A percentile compares a stretch with the other conserved stretches of the same genome.
These are phyloP conservation scores for Wakefieldia striispora DNA, from an alignment of 768 basidiomycete genomes.

Conservation along the genomic window DNA sequence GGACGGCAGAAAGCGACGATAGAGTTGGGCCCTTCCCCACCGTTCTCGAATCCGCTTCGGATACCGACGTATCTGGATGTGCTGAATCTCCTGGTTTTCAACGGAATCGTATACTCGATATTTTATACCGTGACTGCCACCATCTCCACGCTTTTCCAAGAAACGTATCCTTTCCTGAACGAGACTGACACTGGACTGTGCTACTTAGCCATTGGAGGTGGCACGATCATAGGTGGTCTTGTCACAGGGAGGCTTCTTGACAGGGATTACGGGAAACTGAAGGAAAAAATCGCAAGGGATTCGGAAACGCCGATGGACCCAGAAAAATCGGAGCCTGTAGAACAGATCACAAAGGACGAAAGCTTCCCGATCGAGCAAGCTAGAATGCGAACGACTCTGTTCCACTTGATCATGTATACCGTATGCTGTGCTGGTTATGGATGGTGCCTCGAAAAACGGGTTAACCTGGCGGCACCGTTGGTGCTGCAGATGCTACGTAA, in stretches of 20 bases:
- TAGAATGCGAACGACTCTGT: slow-evolving; percentile 47
- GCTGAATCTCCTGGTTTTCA: slow-evolving; percentile 42
- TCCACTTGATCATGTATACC: slow-evolving; percentile 38
- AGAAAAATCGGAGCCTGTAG: slow-evolving; percentile 15
- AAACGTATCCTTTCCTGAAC: slow-evolving; percentile 47
- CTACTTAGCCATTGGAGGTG: slow-evolving; percentile 74
- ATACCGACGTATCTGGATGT: slow-evolving; percentile 40
- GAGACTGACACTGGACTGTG: slow-evolving; percentile 66
- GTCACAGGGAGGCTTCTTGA: slow-evolving; percentile 64
- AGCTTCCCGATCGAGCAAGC: slow-evolving; percentile 63
- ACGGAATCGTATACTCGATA: slow-evolving; percentile 53
- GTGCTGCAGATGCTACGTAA: slow-evolving; percentile 40
- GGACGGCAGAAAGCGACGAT: slow-evolving; percentile 14
- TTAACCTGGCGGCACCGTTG: slow-evolving; percentile 52
- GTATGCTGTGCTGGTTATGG: slow-evolving; percentile 53
- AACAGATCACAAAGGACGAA: slow-evolving; percentile 30
- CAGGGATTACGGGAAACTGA: slow-evolving; percentile 53
- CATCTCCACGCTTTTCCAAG: slow-evolving; percentile 49
- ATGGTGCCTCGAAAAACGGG: slow-evolving; percentile 52
- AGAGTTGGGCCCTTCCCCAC: slow-evolving; percentile 7
- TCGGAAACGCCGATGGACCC: slow-evolving; percentile 14
- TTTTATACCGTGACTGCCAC: slow-evolving; percentile 47
- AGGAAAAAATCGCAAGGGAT: slow-evolving; percentile 9
- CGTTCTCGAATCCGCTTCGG: slow-evolving; percentile 38
- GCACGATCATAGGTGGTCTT: slow-evolving; percentile 60